Evolutionary conservation across 2,329 filamentous ascomycete genomes (phyloP).

Genomic region (Beauveria medogensis): DNA sequence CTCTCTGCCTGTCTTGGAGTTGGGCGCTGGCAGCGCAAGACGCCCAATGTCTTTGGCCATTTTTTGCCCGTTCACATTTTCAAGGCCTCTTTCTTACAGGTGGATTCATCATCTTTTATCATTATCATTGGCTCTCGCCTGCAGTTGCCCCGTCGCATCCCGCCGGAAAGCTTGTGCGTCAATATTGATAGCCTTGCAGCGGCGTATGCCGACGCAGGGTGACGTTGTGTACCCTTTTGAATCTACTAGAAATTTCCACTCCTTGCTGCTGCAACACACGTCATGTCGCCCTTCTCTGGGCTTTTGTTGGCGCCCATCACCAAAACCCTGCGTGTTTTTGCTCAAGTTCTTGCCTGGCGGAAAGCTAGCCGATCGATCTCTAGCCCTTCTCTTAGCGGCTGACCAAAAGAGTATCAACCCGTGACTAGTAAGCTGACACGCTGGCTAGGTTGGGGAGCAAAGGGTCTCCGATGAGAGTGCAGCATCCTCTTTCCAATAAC

Average conservation of each 20-base stretch:
- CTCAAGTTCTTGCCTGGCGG: background rate
- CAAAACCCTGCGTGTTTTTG: no score
- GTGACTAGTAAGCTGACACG: no score
- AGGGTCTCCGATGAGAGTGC: no score
- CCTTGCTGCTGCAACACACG: background rate
- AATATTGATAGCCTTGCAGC: slow-evolving; percentile 6
- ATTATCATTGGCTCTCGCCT: background rate
- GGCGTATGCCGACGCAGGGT: background rate
- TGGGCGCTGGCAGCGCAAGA: slow-evolving; percentile 1
- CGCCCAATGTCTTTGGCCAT: background rate
- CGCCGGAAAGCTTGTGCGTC: background rate
- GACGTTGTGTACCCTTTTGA: background rate
- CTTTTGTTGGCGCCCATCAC: background rate
- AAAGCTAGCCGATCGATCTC: background rate
- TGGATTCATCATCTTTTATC: background rate
- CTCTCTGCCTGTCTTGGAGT: background rate
- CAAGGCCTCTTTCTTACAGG: background rate
- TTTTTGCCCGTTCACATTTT: background rate
- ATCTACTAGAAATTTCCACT: background rate
- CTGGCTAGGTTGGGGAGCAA: no score
- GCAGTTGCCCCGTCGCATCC: background rate
- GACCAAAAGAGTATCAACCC: background rate
- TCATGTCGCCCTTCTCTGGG: background rate
- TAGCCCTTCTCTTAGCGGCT: background rate
- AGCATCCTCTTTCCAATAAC: background rate